Conservation (phyloP, 2,329 filamentous ascomycete species). For the Phyllosticta citribraziliensis region DNA sequence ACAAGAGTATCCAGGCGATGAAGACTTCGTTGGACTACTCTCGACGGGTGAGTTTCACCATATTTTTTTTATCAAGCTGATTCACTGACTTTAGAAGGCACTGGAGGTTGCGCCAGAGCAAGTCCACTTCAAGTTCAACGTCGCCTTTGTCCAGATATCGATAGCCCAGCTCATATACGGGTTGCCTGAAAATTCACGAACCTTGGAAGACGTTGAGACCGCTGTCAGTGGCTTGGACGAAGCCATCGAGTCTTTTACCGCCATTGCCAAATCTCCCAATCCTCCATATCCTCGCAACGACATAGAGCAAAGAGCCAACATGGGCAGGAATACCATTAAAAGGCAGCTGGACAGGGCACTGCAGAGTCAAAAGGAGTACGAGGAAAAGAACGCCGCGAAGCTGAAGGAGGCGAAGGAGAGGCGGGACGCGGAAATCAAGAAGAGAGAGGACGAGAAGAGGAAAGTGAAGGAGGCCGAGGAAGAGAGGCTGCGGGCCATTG, state of each 20-base stretch:
- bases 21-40: conserved; percentile 56
- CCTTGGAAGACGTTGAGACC: conserved; percentile 68
- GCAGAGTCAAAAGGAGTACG: conserved; percentile 79
- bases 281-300: conserved; percentile 85
- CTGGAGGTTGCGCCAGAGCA: conserved; percentile 71
- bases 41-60: conserved; percentile 40
- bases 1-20: conserved; percentile 52
- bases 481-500: conserved; percentile 69
- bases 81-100: conserved; percentile 42
- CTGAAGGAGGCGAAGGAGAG: conserved; percentile 69
- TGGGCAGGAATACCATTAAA: conserved; percentile 91
- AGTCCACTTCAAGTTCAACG: conserved; percentile 90
- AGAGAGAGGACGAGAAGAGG: conserved; percentile 66
- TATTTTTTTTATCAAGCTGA: neutral
- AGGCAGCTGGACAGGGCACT: conserved; percentile 82
- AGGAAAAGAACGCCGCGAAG: conserved; percentile 84
- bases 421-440: conserved; percentile 69
- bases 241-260: conserved; percentile 62
- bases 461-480: conserved; percentile 58
- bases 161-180: conserved; percentile 72
- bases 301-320: conserved; percentile 90
- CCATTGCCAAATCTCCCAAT: conserved; percentile 50
- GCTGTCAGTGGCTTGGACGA: conserved; percentile 73
- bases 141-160: conserved; percentile 94
- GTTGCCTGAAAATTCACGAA: conserved; percentile 66